Percentiles rank a stretch among this genome's conserved stretches.
phyloP scores from a whole-genome alignment of 2,329 filamentous ascomycete species.

The Penicillium psychrosexuale region DNA sequence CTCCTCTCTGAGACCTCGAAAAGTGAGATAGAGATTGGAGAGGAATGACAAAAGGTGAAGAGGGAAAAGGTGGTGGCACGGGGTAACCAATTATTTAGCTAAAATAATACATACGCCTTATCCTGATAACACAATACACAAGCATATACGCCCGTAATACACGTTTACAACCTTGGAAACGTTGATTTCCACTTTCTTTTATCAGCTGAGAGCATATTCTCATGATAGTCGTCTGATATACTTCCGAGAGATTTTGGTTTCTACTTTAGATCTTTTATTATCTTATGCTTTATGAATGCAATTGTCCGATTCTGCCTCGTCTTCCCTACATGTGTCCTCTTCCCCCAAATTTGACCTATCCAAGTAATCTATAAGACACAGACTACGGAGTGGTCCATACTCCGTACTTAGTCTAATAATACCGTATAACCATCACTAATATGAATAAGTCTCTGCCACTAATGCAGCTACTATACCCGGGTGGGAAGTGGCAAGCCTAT shows the following conservation, averaged over 20 bases:
- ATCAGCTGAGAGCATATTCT: conserved; percentile 8
- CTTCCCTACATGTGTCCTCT: neutral
- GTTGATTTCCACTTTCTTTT: neutral
- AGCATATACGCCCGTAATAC: conserved; percentile 2
- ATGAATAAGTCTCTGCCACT: conserved; percentile 4
- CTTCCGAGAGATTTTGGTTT: conserved; percentile 1
- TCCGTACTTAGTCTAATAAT: conserved; percentile 2
- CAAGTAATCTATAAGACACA: conserved; percentile 6
- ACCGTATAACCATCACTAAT: conserved; percentile 8
- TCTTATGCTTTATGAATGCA: neutral
- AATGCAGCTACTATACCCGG: conserved; percentile 10
- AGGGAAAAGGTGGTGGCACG: conserved; percentile 17
- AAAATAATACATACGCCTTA: conserved; percentile 15
- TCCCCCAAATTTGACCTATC: conserved; percentile 3
- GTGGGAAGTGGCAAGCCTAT: conserved; percentile 12
- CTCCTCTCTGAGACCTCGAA: neutral
- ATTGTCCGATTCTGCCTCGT: neutral
- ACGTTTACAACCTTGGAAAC: neutral
- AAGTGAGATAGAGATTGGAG: conserved; percentile 1
- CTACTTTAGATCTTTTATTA: neutral
- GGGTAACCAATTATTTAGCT: conserved; percentile 27
- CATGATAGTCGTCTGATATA: conserved; percentile 7
- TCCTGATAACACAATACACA: conserved; percentile 11
- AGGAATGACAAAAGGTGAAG: conserved; percentile 9
- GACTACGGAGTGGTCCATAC: neutral